Conservation (phyloP, 2,329 filamentous ascomycete genomes). For the Epichloe uncinata region DNA sequence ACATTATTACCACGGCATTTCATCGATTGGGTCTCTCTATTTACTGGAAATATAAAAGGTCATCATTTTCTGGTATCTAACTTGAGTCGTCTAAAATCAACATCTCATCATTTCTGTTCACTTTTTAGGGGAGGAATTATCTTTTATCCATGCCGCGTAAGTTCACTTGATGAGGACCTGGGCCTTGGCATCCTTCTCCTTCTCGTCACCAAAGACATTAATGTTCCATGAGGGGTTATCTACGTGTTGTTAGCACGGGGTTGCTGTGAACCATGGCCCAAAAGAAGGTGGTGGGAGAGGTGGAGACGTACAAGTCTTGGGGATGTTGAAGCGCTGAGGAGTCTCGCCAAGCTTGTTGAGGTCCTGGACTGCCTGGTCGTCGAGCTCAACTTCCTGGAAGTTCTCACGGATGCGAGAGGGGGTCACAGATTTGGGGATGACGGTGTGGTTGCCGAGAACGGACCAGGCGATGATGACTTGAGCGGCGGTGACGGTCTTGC, state of each 20-base stretch:
- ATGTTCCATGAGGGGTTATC: conserved; percentile 42
- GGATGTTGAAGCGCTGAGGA: conserved; percentile 31
- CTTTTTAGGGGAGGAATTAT: background rate
- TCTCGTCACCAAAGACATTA: conserved; percentile 40
- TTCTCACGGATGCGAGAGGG: conserved; percentile 54
- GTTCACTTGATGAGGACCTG: conserved; percentile 27
- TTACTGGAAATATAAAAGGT: no score
- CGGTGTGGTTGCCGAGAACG: conserved; percentile 46
- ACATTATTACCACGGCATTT: no score
- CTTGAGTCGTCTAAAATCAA: background rate
- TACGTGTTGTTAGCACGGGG: conserved; percentile 8
- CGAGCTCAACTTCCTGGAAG: conserved; percentile 53
- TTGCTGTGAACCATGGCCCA: conserved; percentile 4
- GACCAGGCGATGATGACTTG: conserved; percentile 44
- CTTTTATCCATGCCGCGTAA: background rate
- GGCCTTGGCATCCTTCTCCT: conserved; percentile 35
- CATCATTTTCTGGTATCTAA: background rate
- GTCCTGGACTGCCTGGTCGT: conserved; percentile 42
- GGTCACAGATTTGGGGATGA: conserved; percentile 65
- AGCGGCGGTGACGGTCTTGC: conserved; percentile 26
- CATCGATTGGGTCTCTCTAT: no score
- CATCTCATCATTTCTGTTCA: background rate
- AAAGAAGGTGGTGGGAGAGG: background rate
- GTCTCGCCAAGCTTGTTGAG: conserved; percentile 48
- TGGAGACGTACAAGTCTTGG: conserved; percentile 23